Conservation (phyloP, 495 filamentous ascomycete species). For the Neurospora cerealis region DNA sequence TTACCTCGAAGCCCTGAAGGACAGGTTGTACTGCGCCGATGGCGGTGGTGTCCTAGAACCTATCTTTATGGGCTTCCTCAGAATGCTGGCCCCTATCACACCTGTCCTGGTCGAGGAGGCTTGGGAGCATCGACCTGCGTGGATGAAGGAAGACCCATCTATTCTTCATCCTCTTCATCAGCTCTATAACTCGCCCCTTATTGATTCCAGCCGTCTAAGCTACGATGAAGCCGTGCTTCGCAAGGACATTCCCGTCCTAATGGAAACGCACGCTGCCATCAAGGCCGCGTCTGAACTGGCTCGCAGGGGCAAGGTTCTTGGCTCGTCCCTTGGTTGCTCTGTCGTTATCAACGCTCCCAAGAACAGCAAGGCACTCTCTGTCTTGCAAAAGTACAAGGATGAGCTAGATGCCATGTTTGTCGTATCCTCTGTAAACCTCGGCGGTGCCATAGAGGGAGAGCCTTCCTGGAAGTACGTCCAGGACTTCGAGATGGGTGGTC, state of each 20-base stretch:
- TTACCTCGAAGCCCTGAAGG: conserved; percentile 88
- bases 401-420: conserved; percentile 70
- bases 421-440: conserved; percentile 56
- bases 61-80: conserved; percentile 59
- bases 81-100: conserved; percentile 69
- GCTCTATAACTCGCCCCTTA: conserved; percentile 29
- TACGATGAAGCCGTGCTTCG: conserved; percentile 21
- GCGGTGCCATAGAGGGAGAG: conserved; percentile 20
- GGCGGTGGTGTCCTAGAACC: conserved; percentile 57
- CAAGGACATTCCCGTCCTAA: conserved; percentile 47
- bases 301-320: conserved; percentile 52
- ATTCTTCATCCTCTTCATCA: conserved; percentile 31
- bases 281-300: conserved; percentile 64
- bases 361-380: conserved; percentile 6
- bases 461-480: conserved; percentile 46
- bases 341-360: conserved; percentile 42
- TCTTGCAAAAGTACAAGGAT: conserved; percentile 44
- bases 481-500: conserved; percentile 42
- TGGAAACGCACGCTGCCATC: conserved; percentile 47
- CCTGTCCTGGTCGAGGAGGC: conserved; percentile 82
- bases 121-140: conserved; percentile 63
- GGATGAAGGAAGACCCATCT: conserved; percentile 41
- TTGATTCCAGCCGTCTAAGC: conserved; percentile 23
- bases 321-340: conserved; percentile 62
- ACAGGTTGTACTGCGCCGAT: conserved; percentile 73